These are phyloP conservation scores for Euryodendron excelsum DNA, from an alignment of 148 eudicot genomes.

Conservation along the genomic window DNA sequence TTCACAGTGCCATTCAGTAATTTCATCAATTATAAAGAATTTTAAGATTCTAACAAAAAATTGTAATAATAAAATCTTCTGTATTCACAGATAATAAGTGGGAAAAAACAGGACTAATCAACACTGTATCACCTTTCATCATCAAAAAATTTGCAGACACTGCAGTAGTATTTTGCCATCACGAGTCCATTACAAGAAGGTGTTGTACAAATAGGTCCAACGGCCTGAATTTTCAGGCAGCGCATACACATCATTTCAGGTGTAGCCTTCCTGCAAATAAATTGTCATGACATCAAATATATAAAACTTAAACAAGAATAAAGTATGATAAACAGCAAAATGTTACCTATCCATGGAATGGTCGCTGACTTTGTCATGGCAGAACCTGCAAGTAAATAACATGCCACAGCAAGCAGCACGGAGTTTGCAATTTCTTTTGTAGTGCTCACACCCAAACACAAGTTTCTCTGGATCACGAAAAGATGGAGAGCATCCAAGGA, in stretches of 20 bases:
- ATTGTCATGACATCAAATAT: slow-evolving; percentile 3
- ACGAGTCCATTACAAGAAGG: slow-evolving; percentile 75
- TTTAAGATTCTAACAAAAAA: neutral
- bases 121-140: slow-evolving; percentile 65
- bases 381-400: slow-evolving; percentile 80
- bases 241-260: slow-evolving; percentile 97
- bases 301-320: neutral
- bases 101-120: neutral
- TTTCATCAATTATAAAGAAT: neutral
- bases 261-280: slow-evolving; percentile 74
- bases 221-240: slow-evolving; percentile 79
- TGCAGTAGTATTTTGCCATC: slow-evolving; percentile 88
- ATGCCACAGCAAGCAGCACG: slow-evolving; percentile 96
- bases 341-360: slow-evolving; percentile 92
- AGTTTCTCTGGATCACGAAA: slow-evolving; percentile 66
- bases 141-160: slow-evolving; percentile 90
- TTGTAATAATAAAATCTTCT: neutral
- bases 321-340: slow-evolving; percentile 1
- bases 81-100: neutral
- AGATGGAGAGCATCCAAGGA: slow-evolving; percentile 64
- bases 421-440: slow-evolving; percentile 91
- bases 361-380: slow-evolving; percentile 97
- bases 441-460: slow-evolving; percentile 91
- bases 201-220: slow-evolving; percentile 74
- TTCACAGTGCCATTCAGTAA: neutral